These are phyloP conservation scores for Suillus subalutaceus DNA, from an alignment of 768 basidiomycete genomes.

Conservation along the genomic window DNA sequence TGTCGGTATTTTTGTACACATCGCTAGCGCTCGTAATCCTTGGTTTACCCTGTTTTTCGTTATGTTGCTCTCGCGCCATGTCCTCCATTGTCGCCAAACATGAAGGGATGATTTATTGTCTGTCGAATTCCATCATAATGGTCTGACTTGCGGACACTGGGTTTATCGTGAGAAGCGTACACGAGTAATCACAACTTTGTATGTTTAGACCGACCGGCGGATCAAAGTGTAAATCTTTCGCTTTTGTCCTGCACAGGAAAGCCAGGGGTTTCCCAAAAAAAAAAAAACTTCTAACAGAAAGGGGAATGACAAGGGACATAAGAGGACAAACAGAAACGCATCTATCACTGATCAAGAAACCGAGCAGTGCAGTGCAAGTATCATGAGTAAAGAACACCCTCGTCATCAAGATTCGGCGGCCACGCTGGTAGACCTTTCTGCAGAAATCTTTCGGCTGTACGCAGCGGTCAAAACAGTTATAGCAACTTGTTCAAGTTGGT, in stretches of 20 bases:
- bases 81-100: neutral
- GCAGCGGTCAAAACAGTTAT: constrained; percentile 20
- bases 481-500: constrained; percentile 40
- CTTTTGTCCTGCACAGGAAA: neutral
- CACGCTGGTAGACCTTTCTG: constrained; percentile 48
- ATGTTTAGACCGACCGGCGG: neutral
- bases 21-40: constrained; percentile 12
- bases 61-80: neutral
- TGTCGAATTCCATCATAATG: neutral
- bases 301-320: constrained; percentile 2
- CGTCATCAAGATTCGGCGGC: constrained; percentile 27
- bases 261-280: neutral
- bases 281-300: neutral
- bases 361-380: neutral
- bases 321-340: too few relatives aligned
- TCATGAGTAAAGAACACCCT: neutral
- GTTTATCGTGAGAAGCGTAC: neutral
- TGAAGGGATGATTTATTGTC: too few relatives aligned
- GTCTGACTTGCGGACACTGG: neutral
- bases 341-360: neutral
- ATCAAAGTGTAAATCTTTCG: constrained; percentile 7
- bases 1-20: constrained; percentile 16
- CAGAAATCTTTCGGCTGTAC: constrained; percentile 33
- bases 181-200: neutral
- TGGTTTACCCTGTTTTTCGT: neutral